A percentile compares a stretch with the other conserved stretches of the same genome.
Evolutionary conservation across 192 early-diverging fungal genomes (phyloP).

Genomic region (Funneliformis mosseae): DNA sequence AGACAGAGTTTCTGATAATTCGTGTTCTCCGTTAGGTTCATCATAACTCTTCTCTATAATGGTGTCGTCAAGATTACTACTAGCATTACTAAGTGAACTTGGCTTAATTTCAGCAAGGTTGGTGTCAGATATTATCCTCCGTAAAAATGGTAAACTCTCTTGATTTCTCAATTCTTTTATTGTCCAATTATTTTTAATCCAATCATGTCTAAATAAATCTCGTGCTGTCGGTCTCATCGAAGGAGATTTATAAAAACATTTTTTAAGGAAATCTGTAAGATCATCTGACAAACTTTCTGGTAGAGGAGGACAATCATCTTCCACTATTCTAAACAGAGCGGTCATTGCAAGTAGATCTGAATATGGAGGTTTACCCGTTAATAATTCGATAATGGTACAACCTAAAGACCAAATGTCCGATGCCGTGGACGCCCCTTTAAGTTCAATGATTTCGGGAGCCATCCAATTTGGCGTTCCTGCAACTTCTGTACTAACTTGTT

Average conservation of each 20-base stretch:
- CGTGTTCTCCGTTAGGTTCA: background rate
- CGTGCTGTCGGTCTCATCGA: conserved; percentile 69
- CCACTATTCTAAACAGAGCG: conserved; percentile 92
- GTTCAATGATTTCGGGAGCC: conserved; percentile 91
- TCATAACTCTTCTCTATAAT: background rate
- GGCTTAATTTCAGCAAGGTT: conserved; percentile 5
- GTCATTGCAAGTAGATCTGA: conserved; percentile 83
- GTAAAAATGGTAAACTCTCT: conserved; percentile 24
- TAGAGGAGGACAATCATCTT: conserved; percentile 85
- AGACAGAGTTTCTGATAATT: background rate
- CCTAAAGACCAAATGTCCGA: conserved; percentile 96
- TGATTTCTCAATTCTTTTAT: conserved; percentile 30
- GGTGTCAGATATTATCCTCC: conserved; percentile 20
- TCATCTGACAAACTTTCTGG: conserved; percentile 79
- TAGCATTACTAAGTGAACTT: background rate
- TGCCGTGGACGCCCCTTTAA: conserved; percentile 82
- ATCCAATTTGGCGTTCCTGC: conserved; percentile 90
- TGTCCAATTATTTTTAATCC: conserved; percentile 65
- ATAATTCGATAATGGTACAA: conserved; percentile 90
- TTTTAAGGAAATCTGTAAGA: conserved; percentile 77
- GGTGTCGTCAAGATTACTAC: background rate
- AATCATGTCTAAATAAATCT: conserved; percentile 73
- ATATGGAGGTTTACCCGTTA: conserved; percentile 94
- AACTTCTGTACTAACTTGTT: conserved; percentile 67
- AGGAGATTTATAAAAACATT: conserved; percentile 87